Percentiles rank a stretch among this genome's conserved stretches.
Conservation (phyloP, 306 rosid species). For the Trifolium repens region DNA sequence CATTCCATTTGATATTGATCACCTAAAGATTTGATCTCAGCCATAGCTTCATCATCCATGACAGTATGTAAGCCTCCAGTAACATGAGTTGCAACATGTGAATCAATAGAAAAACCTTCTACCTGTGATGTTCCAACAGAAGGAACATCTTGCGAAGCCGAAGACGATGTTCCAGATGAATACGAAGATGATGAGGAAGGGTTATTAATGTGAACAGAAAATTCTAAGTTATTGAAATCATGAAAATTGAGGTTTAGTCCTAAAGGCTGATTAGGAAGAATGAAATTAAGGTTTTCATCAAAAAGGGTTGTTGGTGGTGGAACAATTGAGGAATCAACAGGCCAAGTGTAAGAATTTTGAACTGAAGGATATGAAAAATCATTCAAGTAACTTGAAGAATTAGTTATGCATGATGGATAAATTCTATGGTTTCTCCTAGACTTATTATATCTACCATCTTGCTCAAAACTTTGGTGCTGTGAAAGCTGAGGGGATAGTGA, state of each 20-base stretch:
- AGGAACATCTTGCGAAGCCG: conserved; percentile 54
- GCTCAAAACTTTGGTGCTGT: conserved; percentile 52
- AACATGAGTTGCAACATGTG: conserved; percentile 41
- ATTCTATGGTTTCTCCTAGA: conserved; percentile 62
- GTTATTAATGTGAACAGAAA: conserved; percentile 49
- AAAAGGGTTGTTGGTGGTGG: conserved; percentile 51
- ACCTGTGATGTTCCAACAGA: conserved; percentile 47
- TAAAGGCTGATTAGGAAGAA: conserved; percentile 73
- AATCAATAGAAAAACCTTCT: conserved; percentile 46
- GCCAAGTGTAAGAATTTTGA: conserved; percentile 51
- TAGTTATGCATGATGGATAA: conserved; percentile 56
- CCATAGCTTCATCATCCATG: conserved; percentile 85
- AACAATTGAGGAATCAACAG: conserved; percentile 49
- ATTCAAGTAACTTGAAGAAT: conserved; percentile 46
- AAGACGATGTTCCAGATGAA: conserved; percentile 58
- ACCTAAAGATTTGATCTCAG: conserved; percentile 79
- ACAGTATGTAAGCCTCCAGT: conserved; percentile 57
- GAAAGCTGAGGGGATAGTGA: conserved; percentile 39
- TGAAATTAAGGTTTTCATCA: conserved; percentile 58
- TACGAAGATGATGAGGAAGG: conserved; percentile 43
- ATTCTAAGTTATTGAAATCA: conserved; percentile 64
- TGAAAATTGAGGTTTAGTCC: conserved; percentile 88
- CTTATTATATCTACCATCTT: conserved; percentile 57
- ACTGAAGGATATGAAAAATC: conserved; percentile 38
- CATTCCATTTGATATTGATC: conserved; percentile 85